A percentile compares a stretch with the other conserved stretches of the same genome.
Evolutionary conservation across 2,329 filamentous ascomycete genomes (phyloP).

Genomic region (Fusarium sp.): DNA sequence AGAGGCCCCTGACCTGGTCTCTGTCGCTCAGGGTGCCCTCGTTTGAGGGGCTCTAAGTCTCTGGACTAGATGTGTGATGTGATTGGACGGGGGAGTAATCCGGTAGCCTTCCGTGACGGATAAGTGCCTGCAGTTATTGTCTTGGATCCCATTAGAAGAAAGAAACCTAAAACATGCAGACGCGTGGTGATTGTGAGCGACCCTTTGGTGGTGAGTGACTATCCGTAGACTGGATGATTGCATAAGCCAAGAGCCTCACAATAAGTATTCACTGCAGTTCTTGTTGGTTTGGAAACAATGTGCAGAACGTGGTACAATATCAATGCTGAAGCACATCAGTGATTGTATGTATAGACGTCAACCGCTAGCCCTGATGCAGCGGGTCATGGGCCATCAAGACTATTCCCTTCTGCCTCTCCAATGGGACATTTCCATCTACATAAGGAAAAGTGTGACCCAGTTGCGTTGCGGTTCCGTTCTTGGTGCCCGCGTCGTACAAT

Average conservation of each 20-base stretch:
- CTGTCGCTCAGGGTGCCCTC: conserved; percentile 23
- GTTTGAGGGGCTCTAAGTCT: conserved; percentile 1
- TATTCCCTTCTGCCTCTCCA: not conserved
- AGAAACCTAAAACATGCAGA: conserved; percentile 4
- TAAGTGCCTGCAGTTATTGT: conserved; percentile 27
- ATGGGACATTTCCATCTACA: conserved; percentile 2
- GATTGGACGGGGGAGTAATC: conserved; percentile 29
- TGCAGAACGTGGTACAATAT: not conserved
- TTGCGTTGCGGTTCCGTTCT: conserved; percentile 20
- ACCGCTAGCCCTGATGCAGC: conserved; percentile 18
- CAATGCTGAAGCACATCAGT: conserved; percentile 9
- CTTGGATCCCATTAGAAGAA: conserved; percentile 11
- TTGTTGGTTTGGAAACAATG: not conserved
- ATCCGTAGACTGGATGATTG: not conserved
- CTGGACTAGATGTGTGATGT: not conserved
- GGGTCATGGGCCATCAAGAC: conserved; percentile 17
- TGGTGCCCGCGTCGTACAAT: not conserved
- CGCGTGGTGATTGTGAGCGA: not conserved
- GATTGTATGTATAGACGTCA: not conserved
- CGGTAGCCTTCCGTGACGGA: conserved; percentile 27
- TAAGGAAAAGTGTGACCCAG: conserved; percentile 8
- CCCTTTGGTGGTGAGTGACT: conserved; percentile 1
- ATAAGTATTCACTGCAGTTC: not conserved
- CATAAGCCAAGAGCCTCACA: conserved; percentile 3
- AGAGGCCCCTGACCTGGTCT: conserved; percentile 16